phyloP scores from a whole-genome alignment of 2,329 filamentous ascomycete species.

The Canariomyces notabilis region DNA sequence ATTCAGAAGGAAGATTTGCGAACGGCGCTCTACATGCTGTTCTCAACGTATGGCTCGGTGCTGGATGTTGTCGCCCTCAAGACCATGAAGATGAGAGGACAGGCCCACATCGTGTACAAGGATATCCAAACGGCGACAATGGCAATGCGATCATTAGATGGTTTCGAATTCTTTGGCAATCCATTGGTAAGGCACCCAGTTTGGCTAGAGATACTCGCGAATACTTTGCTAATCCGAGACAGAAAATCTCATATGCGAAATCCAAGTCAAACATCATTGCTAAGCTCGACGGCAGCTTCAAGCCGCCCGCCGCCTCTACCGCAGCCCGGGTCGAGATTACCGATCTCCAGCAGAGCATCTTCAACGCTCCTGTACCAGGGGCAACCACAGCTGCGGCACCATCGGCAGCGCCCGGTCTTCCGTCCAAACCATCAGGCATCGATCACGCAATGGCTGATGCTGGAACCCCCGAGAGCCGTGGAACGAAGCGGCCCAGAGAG shows the following conservation, averaged over 20 bases:
- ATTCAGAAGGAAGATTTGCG: constrained; percentile 84
- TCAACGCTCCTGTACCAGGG: constrained; percentile 60
- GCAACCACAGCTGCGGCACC: constrained; percentile 38
- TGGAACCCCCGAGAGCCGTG: constrained; percentile 50
- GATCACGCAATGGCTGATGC: constrained; percentile 49
- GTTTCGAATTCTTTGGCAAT: constrained; percentile 77
- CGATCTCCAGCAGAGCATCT: constrained; percentile 74
- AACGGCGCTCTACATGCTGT: constrained; percentile 84
- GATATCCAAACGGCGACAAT: constrained; percentile 90
- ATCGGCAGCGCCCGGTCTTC: constrained; percentile 35
- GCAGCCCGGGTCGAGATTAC: constrained; percentile 59
- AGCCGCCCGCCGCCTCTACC: constrained; percentile 53
- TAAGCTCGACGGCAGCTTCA: constrained; percentile 88
- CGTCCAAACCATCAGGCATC: constrained; percentile 44
- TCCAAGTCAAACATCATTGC: constrained; percentile 82
- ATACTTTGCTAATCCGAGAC: constrained; percentile 10
- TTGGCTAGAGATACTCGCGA: neutral
- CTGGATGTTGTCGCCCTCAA: constrained; percentile 88
- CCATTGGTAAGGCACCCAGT: constrained; percentile 62
- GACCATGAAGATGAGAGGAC: constrained; percentile 88
- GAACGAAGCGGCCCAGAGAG: constrained; percentile 67
- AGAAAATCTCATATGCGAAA: constrained; percentile 92
- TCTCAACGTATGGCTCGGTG: constrained; percentile 88
- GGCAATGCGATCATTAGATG: constrained; percentile 84
- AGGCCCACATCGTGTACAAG: constrained; percentile 87